These are phyloP conservation scores for Hemisphaericaspora subhashii DNA, from an alignment of 1,139 yeast species.

Conservation along the genomic window DNA sequence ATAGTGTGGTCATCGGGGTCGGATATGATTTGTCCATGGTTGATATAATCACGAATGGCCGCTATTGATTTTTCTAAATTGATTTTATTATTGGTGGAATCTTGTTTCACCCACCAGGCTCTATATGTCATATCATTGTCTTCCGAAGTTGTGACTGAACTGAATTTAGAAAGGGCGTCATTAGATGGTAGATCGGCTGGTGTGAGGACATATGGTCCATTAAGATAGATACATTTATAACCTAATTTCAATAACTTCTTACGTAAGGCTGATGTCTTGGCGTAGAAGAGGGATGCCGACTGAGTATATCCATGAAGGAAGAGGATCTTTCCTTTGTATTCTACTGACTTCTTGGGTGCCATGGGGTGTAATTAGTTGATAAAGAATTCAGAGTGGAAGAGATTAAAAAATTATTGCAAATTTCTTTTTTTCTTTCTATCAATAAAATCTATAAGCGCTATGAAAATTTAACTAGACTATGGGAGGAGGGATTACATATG, in stretches of 20 bases:
- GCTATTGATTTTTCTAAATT: constrained; percentile 30
- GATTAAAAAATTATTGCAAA: background rate
- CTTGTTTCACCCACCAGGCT: constrained; percentile 41
- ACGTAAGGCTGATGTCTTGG: constrained; percentile 47
- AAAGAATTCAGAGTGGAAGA: no score
- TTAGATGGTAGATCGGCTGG: constrained; percentile 65
- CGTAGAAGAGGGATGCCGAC: constrained; percentile 44
- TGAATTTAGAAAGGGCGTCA: constrained; percentile 46
- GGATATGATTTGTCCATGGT: constrained; percentile 30
- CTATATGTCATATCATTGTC: constrained; percentile 28
- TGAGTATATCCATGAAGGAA: constrained; percentile 50
- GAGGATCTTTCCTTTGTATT: constrained; percentile 30
- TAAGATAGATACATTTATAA: constrained; percentile 70
- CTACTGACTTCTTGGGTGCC: constrained; percentile 9
- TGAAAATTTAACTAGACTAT: no score
- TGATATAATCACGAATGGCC: constrained; percentile 31
- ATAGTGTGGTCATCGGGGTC: constrained; percentile 31
- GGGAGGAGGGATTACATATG: no score
- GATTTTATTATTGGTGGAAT: constrained; percentile 21
- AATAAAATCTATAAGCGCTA: background rate
- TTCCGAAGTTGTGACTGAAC: constrained; percentile 22
- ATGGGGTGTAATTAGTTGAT: constrained; percentile 7
- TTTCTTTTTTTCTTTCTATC: background rate
- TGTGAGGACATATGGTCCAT: constrained; percentile 68
- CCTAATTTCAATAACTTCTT: constrained; percentile 36